Conservation (phyloP, 2,329 filamentous ascomycete genomes). For the Epichloe uncinata region DNA sequence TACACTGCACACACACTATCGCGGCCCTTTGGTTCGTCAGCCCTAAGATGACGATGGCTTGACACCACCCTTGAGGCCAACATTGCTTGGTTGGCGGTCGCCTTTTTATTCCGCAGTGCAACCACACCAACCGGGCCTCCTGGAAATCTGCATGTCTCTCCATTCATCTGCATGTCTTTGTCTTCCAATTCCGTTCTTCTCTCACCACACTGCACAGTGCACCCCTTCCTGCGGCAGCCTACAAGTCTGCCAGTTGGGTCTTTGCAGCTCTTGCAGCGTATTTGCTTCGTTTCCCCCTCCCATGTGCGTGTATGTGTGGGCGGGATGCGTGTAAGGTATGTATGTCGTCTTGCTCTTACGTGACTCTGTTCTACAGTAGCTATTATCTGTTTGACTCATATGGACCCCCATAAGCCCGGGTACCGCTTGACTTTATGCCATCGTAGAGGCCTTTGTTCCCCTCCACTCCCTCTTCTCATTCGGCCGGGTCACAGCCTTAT, state of each 20-base stretch:
- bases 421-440: not conserved
- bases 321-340: not conserved
- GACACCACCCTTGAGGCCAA: slow-evolving; percentile 1
- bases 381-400: too few species aligned
- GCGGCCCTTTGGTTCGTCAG: slow-evolving; percentile 5
- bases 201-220: not conserved
- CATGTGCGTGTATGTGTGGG: not conserved
- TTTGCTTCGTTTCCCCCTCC: not conserved
- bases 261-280: not conserved
- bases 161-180: not conserved
- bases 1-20: not conserved
- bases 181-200: not conserved
- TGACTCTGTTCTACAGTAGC: too few species aligned
- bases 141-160: not conserved
- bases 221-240: slow-evolving; percentile 1
- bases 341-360: too few species aligned
- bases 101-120: not conserved
- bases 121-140: not conserved
- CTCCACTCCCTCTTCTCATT: not conserved
- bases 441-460: not conserved
- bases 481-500: slow-evolving; percentile 3
- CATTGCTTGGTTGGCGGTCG: not conserved
- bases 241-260: slow-evolving; percentile 1
- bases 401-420: too few species aligned
- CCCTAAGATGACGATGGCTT: slow-evolving; percentile 3